These are phyloP conservation scores for Kernera saxatilis DNA, from an alignment of 345 rosid genomes.

Conservation along the genomic window DNA sequence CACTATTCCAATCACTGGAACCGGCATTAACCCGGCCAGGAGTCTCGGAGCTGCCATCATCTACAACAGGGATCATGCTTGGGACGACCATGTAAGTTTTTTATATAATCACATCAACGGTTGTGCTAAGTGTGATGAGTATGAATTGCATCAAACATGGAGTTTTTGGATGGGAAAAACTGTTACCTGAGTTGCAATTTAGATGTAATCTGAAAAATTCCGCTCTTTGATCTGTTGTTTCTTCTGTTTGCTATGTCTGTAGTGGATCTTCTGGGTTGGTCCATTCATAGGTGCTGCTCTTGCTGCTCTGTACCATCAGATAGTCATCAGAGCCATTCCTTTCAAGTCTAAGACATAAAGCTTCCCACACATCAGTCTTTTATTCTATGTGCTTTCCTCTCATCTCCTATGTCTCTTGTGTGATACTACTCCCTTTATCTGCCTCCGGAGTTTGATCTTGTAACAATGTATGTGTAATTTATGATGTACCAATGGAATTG, in stretches of 20 bases:
- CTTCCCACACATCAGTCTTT: background rate
- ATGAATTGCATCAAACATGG: background rate
- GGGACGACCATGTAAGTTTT: slow-evolving; percentile 52
- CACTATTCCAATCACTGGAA: slow-evolving; percentile 66
- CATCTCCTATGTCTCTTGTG: background rate
- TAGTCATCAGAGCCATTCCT: slow-evolving; percentile 67
- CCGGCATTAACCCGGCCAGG: slow-evolving; percentile 72
- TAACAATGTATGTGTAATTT: background rate
- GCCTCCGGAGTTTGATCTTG: background rate
- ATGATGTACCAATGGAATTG: background rate
- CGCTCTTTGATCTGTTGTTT: background rate
- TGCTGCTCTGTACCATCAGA: slow-evolving; percentile 70
- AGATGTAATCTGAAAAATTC: background rate
- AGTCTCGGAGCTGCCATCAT: slow-evolving; percentile 73
- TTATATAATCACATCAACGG: background rate
- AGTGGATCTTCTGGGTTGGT: slow-evolving; percentile 84
- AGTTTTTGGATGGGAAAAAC: background rate
- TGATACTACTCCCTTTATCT: background rate
- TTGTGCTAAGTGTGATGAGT: background rate
- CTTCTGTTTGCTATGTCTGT: background rate
- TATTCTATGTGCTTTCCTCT: background rate
- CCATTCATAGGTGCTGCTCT: slow-evolving; percentile 74
- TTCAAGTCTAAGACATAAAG: slow-evolving; percentile 50
- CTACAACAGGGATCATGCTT: slow-evolving; percentile 43
- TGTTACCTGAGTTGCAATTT: background rate